phyloP scores from a whole-genome alignment of 352 stramenopile species.

The Bremia lactucae region DNA sequence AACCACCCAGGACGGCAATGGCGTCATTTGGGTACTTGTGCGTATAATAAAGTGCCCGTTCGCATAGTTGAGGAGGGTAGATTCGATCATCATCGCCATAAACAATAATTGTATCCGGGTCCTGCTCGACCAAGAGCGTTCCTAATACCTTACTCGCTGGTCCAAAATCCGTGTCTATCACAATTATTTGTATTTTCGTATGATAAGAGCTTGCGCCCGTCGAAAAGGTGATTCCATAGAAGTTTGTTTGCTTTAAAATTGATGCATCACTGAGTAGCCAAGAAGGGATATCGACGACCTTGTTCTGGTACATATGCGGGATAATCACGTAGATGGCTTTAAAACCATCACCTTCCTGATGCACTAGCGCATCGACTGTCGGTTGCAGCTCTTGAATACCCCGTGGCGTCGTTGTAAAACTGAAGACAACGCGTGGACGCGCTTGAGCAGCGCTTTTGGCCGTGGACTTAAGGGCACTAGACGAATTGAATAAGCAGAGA shows the following conservation, averaged over 20 bases:
- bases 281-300: slow-evolving; percentile 25
- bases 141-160: slow-evolving; percentile 44
- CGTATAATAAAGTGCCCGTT: slow-evolving; percentile 31
- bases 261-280: slow-evolving; percentile 24
- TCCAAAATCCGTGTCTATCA: slow-evolving; percentile 44
- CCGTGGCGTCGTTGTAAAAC: slow-evolving; percentile 37
- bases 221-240: slow-evolving; percentile 25
- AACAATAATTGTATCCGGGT: slow-evolving; percentile 48
- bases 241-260: slow-evolving; percentile 14
- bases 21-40: slow-evolving; percentile 37
- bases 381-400: slow-evolving; percentile 26
- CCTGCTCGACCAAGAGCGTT: slow-evolving; percentile 36
- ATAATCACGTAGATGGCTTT: slow-evolving; percentile 41
- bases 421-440: slow-evolving; percentile 39
- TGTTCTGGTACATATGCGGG: slow-evolving; percentile 25
- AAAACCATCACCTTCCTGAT: slow-evolving; percentile 30
- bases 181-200: slow-evolving; percentile 20
- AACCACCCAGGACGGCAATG: slow-evolving; percentile 36
- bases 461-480: slow-evolving; percentile 8
- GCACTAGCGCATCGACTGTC: slow-evolving; percentile 29
- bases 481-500: slow-evolving; percentile 29
- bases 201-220: slow-evolving; percentile 28
- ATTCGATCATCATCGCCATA: slow-evolving; percentile 44
- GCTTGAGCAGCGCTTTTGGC: slow-evolving; percentile 11
- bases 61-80: slow-evolving; percentile 29